A percentile compares a stretch with the other conserved stretches of the same genome.
Evolutionary conservation across 1,284 basidiomycete genomes (phyloP).

Genomic region (Vanrija humicola): DNA sequence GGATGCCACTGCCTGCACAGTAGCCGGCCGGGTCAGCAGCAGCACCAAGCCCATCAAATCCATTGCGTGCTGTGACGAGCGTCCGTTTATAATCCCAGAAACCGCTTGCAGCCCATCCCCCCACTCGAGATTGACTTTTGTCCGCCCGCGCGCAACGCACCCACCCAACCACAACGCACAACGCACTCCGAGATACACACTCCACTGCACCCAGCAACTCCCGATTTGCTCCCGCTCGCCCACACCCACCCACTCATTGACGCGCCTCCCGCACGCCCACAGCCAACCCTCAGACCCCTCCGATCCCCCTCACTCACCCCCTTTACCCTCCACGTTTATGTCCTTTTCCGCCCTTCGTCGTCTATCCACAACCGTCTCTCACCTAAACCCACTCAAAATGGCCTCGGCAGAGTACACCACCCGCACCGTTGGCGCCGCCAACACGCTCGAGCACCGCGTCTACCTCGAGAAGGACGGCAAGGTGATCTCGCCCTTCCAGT

Average conservation of each 20-base stretch:
- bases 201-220: too few species aligned
- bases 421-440: slow-evolving; percentile 20
- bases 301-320: background rate
- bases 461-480: slow-evolving; percentile 84
- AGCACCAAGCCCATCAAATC: too few species aligned
- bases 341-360: slow-evolving; percentile 7
- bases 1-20: too few species aligned
- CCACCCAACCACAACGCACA: too few species aligned
- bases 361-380: slow-evolving; percentile 19
- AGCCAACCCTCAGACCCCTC: background rate
- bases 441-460: slow-evolving; percentile 77
- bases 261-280: background rate
- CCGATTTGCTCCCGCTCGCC: too few species aligned
- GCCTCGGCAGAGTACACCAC: slow-evolving; percentile 16
- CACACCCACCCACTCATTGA: background rate
- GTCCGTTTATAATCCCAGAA: too few species aligned
- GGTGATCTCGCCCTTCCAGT: slow-evolving; percentile 85
- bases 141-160: too few species aligned
- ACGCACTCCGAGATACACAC: too few species aligned
- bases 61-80: too few species aligned
- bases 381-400: slow-evolving; percentile 17
- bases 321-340: background rate
- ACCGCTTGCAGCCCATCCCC: too few species aligned
- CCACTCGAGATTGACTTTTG: too few species aligned
- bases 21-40: too few species aligned